Percentiles rank a stretch among this genome's conserved stretches.
Evolutionary conservation across 768 basidiomycete genomes (phyloP).

Genomic region (Auriscalpium vulgare): DNA sequence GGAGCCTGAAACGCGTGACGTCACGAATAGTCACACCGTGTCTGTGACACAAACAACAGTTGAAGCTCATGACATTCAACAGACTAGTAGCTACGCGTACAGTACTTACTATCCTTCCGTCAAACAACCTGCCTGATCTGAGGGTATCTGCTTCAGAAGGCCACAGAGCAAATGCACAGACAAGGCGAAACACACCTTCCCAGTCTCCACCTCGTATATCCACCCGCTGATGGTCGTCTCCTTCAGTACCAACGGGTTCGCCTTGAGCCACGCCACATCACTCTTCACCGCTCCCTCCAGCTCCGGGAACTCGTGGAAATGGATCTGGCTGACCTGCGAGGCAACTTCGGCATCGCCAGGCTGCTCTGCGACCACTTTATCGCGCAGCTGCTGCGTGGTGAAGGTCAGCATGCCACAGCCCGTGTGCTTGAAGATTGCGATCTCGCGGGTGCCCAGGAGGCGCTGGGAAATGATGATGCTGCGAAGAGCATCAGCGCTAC

Average conservation of each 20-base stretch:
- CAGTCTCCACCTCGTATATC: constrained; percentile 58
- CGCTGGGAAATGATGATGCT: constrained; percentile 67
- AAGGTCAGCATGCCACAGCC: constrained; percentile 70
- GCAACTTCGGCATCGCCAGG: constrained; percentile 17
- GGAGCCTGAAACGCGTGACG: constrained; percentile 16
- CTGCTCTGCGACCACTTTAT: constrained; percentile 39
- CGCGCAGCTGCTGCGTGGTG: constrained; percentile 39
- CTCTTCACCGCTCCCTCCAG: constrained; percentile 46
- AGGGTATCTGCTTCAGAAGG: too few relatives aligned
- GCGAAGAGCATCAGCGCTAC: constrained; percentile 55
- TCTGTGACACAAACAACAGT: not conserved
- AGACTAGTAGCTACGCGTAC: too few relatives aligned
- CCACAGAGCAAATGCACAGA: too few relatives aligned
- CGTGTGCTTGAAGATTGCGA: constrained; percentile 64
- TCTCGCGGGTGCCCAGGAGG: constrained; percentile 60
- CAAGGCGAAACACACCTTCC: constrained; percentile 35
- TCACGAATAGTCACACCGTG: constrained; percentile 8
- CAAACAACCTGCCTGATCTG: too few relatives aligned
- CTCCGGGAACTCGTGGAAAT: constrained; percentile 47
- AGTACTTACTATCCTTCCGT: too few relatives aligned
- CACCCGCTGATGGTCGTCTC: constrained; percentile 54
- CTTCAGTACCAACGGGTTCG: constrained; percentile 45
- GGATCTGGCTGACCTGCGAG: constrained; percentile 34
- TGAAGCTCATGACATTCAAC: too few relatives aligned
- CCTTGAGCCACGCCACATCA: constrained; percentile 52